Evolutionary conservation across 176 grass and related monocot species (phyloP), one percentile per base, ranked within the genome.

Genomic region (Rhipidocladum racemiflorum): DNA sequence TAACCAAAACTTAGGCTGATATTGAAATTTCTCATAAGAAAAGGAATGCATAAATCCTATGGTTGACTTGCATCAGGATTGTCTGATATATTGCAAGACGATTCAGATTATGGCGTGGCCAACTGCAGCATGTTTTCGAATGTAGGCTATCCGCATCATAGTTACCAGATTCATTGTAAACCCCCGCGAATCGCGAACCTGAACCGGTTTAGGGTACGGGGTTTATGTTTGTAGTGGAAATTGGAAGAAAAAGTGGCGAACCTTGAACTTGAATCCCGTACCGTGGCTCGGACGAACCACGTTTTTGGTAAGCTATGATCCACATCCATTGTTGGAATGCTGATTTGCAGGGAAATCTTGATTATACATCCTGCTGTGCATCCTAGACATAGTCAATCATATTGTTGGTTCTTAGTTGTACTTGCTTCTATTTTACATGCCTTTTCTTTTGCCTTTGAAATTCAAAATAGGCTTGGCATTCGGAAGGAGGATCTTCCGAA

Each of bases 401-500:
- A 42, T 2, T 61, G 14, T 75, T 81, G 3, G 2, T 49, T 51
- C 46, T 55, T 70, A 64, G n/a, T 48, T 40, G 29, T 43, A 65
- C 15, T 54, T 38, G n/a, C 34, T 16, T 73, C 66, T 21, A 34
- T 36, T 71, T 81, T 39, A 65, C 57, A 72, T 72, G 32, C 75
- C 34, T 46, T 44, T 44, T 30, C 6, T 64, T 43, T 81, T 85
- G 12, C 40, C 35, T 77, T 38, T 80, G 34, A 55, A 83, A 84
- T 35, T 81, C 84, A 40, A 83, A 87, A 78, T 65, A 98, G 93
- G 80, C 89, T 96, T 83, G 97, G 97, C 44, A 59, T 99, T 84
- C 57, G 39, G 49, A 93, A 83, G 76, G 91, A 99, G 77, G 91
- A 99, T 75, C 86, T 99, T 70, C 97, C 97, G 27, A 96, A 99